Conservation (phyloP, 1,139 yeast species). For the Nematodospora anomalae region DNA sequence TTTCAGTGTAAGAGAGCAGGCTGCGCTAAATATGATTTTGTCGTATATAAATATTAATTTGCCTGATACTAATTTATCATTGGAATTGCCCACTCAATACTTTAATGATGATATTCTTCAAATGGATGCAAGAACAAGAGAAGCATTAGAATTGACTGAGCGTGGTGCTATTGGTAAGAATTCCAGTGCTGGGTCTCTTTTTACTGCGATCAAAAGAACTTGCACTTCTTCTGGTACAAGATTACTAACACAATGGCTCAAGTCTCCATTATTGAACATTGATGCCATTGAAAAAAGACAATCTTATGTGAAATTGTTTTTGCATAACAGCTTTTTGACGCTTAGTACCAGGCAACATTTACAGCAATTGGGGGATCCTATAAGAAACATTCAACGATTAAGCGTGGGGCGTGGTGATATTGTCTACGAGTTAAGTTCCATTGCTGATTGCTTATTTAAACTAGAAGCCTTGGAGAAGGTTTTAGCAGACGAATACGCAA, state of each 20-base stretch:
- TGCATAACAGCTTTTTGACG: conserved; percentile 37
- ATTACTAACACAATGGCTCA: conserved; percentile 73
- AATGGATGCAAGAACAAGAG: conserved; percentile 80
- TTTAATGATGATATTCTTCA: conserved; percentile 58
- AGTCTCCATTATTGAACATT: conserved; percentile 71
- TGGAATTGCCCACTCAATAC: conserved; percentile 40
- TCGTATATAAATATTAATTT: conserved; percentile 42
- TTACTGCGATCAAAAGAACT: conserved; percentile 68
- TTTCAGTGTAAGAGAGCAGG: conserved; percentile 45
- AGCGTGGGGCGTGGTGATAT: conserved; percentile 39
- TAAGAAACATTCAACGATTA: conserved; percentile 38
- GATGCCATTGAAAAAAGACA: conserved; percentile 62
- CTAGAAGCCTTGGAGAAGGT: conserved; percentile 25
- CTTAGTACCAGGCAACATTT: conserved; percentile 26
- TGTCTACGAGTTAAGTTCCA: conserved; percentile 29
- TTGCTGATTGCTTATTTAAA: conserved; percentile 34
- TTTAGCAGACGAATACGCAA: conserved; percentile 20
- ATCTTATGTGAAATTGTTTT: conserved; percentile 55
- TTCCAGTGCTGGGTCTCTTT: conserved; percentile 64
- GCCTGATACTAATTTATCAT: conserved; percentile 39
- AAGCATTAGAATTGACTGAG: conserved; percentile 70
- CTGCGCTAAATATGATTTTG: conserved; percentile 46
- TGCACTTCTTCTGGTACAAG: conserved; percentile 82
- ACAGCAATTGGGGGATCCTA: conserved; percentile 36
- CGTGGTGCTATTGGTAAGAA: conserved; percentile 56